phyloP scores from a whole-genome alignment of 2,329 filamentous ascomycete genomes.

The Laburnicola sp. region DNA sequence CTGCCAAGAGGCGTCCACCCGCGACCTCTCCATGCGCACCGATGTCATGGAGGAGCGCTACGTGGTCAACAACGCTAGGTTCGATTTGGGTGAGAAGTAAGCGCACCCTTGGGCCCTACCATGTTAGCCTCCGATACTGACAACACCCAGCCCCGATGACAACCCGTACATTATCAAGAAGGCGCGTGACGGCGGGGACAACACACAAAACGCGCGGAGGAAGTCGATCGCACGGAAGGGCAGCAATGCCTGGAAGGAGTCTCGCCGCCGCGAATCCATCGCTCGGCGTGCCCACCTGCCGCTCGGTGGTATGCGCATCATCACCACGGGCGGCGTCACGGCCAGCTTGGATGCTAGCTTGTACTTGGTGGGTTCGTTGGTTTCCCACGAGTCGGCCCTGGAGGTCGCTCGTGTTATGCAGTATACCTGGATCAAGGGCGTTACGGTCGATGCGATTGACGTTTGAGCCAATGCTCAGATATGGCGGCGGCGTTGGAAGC shows the following conservation, averaged over 20 bases:
- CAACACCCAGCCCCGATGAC: slow-evolving; percentile 63
- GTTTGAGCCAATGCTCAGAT: slow-evolving; percentile 57
- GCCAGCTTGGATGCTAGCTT: slow-evolving; percentile 81
- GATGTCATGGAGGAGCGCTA: slow-evolving; percentile 84
- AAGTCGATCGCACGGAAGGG: slow-evolving; percentile 67
- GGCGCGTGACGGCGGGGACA: slow-evolving; percentile 46
- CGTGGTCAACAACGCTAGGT: slow-evolving; percentile 88
- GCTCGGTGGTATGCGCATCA: slow-evolving; percentile 68
- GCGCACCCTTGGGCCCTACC: slow-evolving; percentile 1
- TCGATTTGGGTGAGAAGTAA: slow-evolving; percentile 71
- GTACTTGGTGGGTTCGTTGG: slow-evolving; percentile 82
- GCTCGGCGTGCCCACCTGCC: slow-evolving; percentile 76
- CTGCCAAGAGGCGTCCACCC: slow-evolving; percentile 72
- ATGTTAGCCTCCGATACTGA: not conserved
- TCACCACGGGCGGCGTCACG: slow-evolving; percentile 78
- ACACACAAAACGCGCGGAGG: slow-evolving; percentile 43
- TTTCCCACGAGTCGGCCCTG: slow-evolving; percentile 73
- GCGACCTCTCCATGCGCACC: slow-evolving; percentile 73
- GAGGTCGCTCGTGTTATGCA: slow-evolving; percentile 77
- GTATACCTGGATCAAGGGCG: slow-evolving; percentile 83
- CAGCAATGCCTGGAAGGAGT: slow-evolving; percentile 78
- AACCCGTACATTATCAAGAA: slow-evolving; percentile 81
- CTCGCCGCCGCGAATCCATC: slow-evolving; percentile 79
- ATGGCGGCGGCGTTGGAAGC: slow-evolving; percentile 30
- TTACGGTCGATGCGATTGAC: slow-evolving; percentile 82